phyloP scores from a whole-genome alignment of 2,329 filamentous ascomycete genomes.

The Pseudocercospora eumusae region DNA sequence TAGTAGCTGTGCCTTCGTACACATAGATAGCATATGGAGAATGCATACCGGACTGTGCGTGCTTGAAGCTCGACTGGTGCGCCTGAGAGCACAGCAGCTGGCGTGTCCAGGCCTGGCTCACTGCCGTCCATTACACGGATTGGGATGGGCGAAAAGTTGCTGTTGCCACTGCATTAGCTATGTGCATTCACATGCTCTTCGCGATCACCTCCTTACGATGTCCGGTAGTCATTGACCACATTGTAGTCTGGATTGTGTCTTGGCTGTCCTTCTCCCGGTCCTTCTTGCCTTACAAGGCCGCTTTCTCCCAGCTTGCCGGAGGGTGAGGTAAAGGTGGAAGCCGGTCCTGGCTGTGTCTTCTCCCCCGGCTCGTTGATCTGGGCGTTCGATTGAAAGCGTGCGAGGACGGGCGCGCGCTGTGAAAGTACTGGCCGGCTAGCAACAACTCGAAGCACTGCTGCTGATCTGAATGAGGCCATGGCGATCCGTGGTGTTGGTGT shows the following conservation, averaged over 20 bases:
- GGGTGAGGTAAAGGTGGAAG: conserved; percentile 23
- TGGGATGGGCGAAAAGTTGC: conserved; percentile 87
- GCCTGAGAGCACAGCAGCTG: conserved; percentile 85
- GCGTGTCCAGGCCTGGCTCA: conserved; percentile 71
- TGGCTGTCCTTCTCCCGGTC: conserved; percentile 53
- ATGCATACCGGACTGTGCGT: conserved; percentile 80
- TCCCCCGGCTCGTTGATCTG: conserved; percentile 22
- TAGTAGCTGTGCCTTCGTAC: neutral
- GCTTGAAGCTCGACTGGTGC: conserved; percentile 93
- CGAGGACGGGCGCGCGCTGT: conserved; percentile 28
- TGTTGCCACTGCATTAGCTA: conserved; percentile 46
- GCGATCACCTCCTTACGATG: conserved; percentile 65
- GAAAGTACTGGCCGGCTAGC: conserved; percentile 32
- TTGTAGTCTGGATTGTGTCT: conserved; percentile 79
- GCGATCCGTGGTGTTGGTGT: conserved; percentile 11
- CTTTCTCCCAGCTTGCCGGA: conserved; percentile 19
- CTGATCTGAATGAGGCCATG: conserved; percentile 39
- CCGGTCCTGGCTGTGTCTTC: conserved; percentile 18
- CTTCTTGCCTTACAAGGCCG: conserved; percentile 55
- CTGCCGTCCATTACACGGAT: conserved; percentile 88
- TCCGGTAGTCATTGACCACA: conserved; percentile 80
- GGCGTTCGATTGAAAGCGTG: conserved; percentile 25
- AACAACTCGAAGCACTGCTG: conserved; percentile 44
- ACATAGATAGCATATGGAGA: neutral
- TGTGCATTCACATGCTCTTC: conserved; percentile 3